A percentile compares a stretch with the other conserved stretches of the same genome.
phyloP scores from a whole-genome alignment of 225 moss, liverwort and hornwort species.

The Asterella californica region DNA sequence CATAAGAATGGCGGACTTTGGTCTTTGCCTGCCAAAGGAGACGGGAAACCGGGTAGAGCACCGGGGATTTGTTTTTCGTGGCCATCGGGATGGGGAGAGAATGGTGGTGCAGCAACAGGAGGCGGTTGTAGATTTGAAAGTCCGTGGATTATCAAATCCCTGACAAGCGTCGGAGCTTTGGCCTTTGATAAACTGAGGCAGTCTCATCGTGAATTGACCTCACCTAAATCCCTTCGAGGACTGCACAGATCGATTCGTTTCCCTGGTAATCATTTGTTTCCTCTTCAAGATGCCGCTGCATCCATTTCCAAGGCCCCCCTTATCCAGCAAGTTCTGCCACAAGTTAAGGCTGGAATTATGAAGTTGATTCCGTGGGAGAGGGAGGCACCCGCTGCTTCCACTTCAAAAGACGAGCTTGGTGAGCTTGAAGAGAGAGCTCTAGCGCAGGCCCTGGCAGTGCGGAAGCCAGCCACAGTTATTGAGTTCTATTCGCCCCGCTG shows the following conservation, averaged over 20 bases:
- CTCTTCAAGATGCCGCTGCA: constrained; percentile 15
- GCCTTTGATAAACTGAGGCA: constrained; percentile 29
- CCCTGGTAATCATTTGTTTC: constrained; percentile 15
- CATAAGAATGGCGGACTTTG: neutral
- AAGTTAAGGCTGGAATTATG: constrained; percentile 40
- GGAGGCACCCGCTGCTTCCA: constrained; percentile 23
- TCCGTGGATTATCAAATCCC: constrained; percentile 76
- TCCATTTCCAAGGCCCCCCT: constrained; percentile 34
- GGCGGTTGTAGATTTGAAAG: constrained; percentile 50
- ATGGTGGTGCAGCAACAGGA: neutral
- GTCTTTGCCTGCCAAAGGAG: neutral
- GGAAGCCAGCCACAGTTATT: constrained; percentile 65
- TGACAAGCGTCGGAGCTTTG: constrained; percentile 46
- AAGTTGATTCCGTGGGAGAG: constrained; percentile 53
- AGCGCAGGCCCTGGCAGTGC: constrained; percentile 65
- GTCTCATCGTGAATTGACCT: neutral
- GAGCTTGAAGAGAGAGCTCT: constrained; percentile 85
- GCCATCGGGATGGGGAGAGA: constrained; percentile 20
- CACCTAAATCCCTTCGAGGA: constrained; percentile 26
- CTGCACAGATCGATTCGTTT: constrained; percentile 28
- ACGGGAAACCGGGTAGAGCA: constrained; percentile 5
- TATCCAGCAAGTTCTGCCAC: constrained; percentile 32
- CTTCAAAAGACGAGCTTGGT: constrained; percentile 59
- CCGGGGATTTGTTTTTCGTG: constrained; percentile 38
- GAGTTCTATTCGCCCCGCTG: constrained; percentile 88